Conservation (phyloP, 495 filamentous ascomycete genomes). For the Cercophora sp. region DNA sequence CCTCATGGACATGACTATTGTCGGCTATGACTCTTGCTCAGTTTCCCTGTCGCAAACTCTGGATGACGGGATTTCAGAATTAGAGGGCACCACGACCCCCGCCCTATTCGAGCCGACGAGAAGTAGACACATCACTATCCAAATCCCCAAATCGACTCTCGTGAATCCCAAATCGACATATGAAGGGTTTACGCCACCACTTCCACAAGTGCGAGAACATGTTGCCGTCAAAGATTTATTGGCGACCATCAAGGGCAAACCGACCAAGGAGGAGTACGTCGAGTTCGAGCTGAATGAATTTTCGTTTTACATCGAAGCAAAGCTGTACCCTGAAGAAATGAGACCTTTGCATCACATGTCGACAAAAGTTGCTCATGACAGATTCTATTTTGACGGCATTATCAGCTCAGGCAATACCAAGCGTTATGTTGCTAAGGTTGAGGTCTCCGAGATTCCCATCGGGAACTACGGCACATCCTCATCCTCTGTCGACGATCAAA, state of each 20-base stretch:
- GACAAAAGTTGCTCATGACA: slow-evolving; percentile 28
- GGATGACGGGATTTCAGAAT: too few relatives aligned
- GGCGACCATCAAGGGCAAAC: not conserved
- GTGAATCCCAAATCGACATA: slow-evolving; percentile 18
- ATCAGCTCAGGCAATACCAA: slow-evolving; percentile 40
- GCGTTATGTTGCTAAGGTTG: slow-evolving; percentile 50
- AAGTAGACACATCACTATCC: slow-evolving; percentile 15
- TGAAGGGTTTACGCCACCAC: slow-evolving; percentile 14
- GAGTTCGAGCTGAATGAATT: slow-evolving; percentile 51
- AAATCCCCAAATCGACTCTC: slow-evolving; percentile 21
- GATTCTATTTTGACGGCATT: slow-evolving; percentile 57
- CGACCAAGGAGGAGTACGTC: slow-evolving; percentile 25
- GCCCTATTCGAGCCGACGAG: not conserved
- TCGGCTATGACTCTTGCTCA: too few relatives aligned
- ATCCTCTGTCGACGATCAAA: slow-evolving; percentile 45
- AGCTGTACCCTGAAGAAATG: slow-evolving; percentile 41
- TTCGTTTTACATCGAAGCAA: slow-evolving; percentile 41
- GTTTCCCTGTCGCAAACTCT: too few relatives aligned
- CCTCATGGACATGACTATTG: too few relatives aligned
- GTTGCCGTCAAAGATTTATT: slow-evolving; percentile 27
- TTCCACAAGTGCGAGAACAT: slow-evolving; percentile 21
- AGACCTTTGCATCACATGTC: slow-evolving; percentile 49
- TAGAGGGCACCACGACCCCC: too few relatives aligned
- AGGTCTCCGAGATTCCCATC: slow-evolving; percentile 56
- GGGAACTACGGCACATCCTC: slow-evolving; percentile 56